A percentile compares a stretch with the other conserved stretches of the same genome.
These are phyloP conservation scores for Isoetes taiwanensis DNA, from an alignment of 75 land plant genomes.

Conservation along the genomic window DNA sequence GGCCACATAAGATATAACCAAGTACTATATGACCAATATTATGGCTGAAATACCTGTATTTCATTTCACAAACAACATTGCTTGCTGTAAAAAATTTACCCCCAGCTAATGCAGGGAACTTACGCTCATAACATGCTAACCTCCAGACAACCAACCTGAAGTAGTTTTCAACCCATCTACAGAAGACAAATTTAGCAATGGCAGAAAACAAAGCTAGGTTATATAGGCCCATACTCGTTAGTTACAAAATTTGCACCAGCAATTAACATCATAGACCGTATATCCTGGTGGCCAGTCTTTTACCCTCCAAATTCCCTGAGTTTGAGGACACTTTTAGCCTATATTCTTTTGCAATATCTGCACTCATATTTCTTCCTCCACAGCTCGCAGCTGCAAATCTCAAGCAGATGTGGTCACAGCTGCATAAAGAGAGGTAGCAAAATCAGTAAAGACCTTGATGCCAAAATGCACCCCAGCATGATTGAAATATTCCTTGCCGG, in stretches of 20 bases:
- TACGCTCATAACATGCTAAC: conserved; percentile 60
- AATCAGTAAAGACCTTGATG: too few species aligned
- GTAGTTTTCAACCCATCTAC: conserved; percentile 75
- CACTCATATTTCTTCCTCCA: too few species aligned
- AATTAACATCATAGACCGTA: background rate
- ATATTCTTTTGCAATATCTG: conserved; percentile 2
- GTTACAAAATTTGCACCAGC: conserved; percentile 3
- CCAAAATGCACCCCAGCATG: too few species aligned
- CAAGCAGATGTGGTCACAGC: too few species aligned
- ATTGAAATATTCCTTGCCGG: too few species aligned
- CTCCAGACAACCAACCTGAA: conserved; percentile 88
- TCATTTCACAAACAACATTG: conserved; percentile 62
- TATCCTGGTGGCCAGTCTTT: background rate
- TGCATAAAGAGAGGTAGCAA: too few species aligned
- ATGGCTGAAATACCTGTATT: conserved; percentile 39
- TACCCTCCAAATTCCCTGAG: background rate
- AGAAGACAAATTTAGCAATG: background rate
- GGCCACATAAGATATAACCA: background rate
- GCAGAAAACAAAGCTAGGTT: background rate
- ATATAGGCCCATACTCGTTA: background rate
- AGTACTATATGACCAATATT: background rate
- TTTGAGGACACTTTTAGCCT: background rate
- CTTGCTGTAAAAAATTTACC: conserved; percentile 36
- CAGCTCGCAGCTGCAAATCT: background rate
- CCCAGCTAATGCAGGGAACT: conserved; percentile 28